These are phyloP conservation scores for Parachaetomium inaequale DNA, from an alignment of 495 filamentous ascomycete species.

Conservation along the genomic window DNA sequence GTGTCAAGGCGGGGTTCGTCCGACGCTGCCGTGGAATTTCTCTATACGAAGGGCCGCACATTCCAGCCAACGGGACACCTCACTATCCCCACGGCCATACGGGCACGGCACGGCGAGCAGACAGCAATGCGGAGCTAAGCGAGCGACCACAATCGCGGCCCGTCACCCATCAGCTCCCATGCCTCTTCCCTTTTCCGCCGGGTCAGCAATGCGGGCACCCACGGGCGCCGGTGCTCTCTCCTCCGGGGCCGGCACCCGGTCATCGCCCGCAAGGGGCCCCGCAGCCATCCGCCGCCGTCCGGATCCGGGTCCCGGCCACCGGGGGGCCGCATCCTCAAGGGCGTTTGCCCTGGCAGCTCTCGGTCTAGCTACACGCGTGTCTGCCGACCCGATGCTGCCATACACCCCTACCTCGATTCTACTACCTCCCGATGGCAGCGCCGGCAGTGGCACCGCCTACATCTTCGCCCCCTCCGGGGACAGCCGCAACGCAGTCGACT, in stretches of 20 bases:
- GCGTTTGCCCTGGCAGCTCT: background rate
- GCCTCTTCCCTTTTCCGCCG: background rate
- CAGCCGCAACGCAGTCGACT: conserved; percentile 34
- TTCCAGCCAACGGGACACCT: background rate
- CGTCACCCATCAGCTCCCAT: background rate
- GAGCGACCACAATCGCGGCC: conserved; percentile 7
- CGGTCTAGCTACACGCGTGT: background rate
- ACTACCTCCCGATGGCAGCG: conserved; percentile 38
- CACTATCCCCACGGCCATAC: background rate
- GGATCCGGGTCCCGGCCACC: background rate
- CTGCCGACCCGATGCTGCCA: conserved; percentile 45
- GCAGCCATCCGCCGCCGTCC: background rate
- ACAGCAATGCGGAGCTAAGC: conserved; percentile 12
- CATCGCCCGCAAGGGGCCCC: background rate
- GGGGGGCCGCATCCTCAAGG: conserved; percentile 2
- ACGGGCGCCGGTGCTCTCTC: background rate
- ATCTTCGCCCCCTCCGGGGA: conserved; percentile 52
- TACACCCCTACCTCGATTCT: conserved; percentile 73
- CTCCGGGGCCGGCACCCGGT: background rate
- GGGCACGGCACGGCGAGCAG: background rate
- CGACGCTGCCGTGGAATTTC: background rate
- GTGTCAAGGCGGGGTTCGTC: conserved; percentile 2
- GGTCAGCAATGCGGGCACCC: conserved; percentile 9
- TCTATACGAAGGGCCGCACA: background rate
- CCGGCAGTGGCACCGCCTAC: conserved; percentile 43